Base-by-base conservation (phyloP, 2,329 filamentous ascomycete species). In the Xylariaceae sp. region DNA sequence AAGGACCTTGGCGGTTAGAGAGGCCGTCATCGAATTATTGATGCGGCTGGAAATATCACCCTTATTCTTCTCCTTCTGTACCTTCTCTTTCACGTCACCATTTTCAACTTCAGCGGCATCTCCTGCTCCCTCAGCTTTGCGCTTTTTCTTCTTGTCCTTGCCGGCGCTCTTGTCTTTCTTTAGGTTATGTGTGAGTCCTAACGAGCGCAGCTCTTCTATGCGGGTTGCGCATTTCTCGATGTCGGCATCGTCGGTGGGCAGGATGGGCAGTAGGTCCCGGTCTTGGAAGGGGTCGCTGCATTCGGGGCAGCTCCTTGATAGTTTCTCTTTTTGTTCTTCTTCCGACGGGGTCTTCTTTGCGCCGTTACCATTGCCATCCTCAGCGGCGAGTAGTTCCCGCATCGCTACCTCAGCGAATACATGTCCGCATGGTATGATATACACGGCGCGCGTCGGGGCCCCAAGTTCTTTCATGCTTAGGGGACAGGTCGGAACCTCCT, bases 381-480 rank as follows among this genome's bases (percentile, higher is more conserved):
- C 56, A 22, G 47, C 43, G 6, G 36, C 46, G 3, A 71, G 63
- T n/a, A 94, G 81, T 66, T 93, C 87, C 55, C 84, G 86, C 54
- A 97, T 83, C 6, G 90, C 89, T 42, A 83, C 82, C 50, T 94
- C 90, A 1, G 88, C 85, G 67, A 97, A 97, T 1, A 88, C 91
- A 71, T 98, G 94, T 0, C 93, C 94, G 60, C 93, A 98, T 0
- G 93, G 93, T 4, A 97, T 88, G 3, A 98, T 60, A 59, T 97
- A 98, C 2, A 95, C 88, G 1, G 89, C 77, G 66, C 85, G 92
- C 14, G 85, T 83, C 5, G 76, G 75, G 0, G 90, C 83, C 0
- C 93, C 93, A 20, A 98, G 69, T 63, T 86, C 83, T 64, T 94
- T 95, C 58, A 86, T 80, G 2, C 91, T 95, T 44, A 97, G 79